Percentiles rank a stretch among this genome's conserved stretches.
Evolutionary conservation across 331 rosid genomes (phyloP).

Genomic region (Pyrus hybrid): DNA sequence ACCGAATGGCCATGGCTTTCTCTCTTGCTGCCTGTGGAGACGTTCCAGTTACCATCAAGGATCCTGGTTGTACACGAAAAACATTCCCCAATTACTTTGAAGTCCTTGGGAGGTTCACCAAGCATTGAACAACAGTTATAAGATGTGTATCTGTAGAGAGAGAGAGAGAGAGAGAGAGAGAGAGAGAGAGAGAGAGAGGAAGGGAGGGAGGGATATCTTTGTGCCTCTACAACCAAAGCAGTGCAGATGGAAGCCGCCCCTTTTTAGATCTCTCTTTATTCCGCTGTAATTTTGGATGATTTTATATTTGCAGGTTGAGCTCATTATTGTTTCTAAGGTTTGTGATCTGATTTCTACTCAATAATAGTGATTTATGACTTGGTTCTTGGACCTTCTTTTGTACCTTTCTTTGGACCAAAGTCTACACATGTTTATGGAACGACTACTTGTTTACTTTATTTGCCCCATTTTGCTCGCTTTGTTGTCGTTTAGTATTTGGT

Average conservation of each 20-base stretch:
- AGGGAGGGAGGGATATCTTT: not conserved
- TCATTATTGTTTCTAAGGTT: not conserved
- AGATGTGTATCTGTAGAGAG: not conserved
- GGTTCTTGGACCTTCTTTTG: constrained; percentile 10
- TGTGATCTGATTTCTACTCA: constrained; percentile 1
- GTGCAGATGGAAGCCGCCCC: constrained; percentile 32
- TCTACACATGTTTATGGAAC: too few relatives aligned
- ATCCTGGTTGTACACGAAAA: constrained; percentile 97
- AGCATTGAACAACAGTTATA: constrained; percentile 35
- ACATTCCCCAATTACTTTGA: constrained; percentile 96
- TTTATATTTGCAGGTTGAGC: constrained; percentile 29
- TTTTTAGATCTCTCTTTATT: constrained; percentile 6
- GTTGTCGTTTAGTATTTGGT: not conserved
- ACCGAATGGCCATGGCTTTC: constrained; percentile 99
- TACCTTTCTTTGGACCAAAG: not conserved
- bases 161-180: not conserved
- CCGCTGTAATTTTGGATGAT: constrained; percentile 11
- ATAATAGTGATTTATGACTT: not conserved
- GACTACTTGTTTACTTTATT: too few relatives aligned
- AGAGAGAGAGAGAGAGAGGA: too few relatives aligned
- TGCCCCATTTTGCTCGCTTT: not conserved
- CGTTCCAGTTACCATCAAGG: constrained; percentile 90
- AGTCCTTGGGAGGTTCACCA: constrained; percentile 71
- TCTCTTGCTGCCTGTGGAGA: constrained; percentile 96
- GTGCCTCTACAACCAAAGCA: constrained; percentile 16